Evolutionary conservation across 352 stramenopile species (phyloP).

Genomic region (Phytophthora ohioensis): DNA sequence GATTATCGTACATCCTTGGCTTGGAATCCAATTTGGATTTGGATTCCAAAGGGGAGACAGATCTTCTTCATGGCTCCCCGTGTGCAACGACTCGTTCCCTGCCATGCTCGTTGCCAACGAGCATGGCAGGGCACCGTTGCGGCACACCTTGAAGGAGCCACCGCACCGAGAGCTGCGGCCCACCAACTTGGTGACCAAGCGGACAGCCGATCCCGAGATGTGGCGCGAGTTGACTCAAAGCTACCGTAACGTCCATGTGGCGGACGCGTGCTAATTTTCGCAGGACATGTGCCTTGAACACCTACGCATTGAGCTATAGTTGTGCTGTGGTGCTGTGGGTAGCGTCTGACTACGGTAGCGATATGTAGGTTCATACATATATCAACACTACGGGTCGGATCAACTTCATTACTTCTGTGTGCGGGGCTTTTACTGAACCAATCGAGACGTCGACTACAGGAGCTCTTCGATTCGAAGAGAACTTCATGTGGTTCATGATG

Average conservation of each 20-base stretch:
- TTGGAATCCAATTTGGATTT: neutral
- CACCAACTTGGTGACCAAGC: neutral
- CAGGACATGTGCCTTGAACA: conserved; percentile 21
- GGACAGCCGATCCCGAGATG: neutral
- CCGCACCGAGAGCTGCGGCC: conserved; percentile 14
- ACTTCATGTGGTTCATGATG: no score
- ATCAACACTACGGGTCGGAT: no score
- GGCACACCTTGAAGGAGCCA: conserved; percentile 14
- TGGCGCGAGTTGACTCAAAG: neutral
- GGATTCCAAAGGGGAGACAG: neutral
- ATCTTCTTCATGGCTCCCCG: conserved; percentile 1
- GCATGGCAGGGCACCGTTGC: conserved; percentile 17
- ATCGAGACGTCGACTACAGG: no score
- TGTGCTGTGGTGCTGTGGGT: no score
- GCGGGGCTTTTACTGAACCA: no score
- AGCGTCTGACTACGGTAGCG: no score
- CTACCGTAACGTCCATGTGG: conserved; percentile 15
- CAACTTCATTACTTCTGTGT: no score
- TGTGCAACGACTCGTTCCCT: neutral
- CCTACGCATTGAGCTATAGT: no score
- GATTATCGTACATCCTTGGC: neutral
- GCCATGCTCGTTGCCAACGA: neutral
- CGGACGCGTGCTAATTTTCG: conserved; percentile 9
- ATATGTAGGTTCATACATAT: no score
- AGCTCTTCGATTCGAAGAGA: no score